Conservation (phyloP, 164 flowering plant species). For the Umbellularia californica region DNA sequence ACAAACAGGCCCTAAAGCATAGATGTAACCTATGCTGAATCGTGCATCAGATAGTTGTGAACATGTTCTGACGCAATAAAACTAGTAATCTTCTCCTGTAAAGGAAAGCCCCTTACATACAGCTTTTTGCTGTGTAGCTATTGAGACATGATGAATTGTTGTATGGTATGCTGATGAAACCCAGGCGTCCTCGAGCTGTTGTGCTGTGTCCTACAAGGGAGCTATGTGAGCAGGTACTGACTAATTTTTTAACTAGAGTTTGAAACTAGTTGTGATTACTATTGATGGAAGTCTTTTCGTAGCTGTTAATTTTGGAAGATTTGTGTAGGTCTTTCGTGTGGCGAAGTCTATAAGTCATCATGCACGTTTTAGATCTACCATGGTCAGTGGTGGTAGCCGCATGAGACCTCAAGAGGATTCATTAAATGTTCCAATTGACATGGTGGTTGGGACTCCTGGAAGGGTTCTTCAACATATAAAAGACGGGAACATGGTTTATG, state of each 20-base stretch:
- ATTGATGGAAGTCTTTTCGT: not conserved
- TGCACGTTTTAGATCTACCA: conserved; percentile 83
- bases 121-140: conserved; percentile 37
- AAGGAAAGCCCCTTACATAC: not conserved
- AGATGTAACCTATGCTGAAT: not conserved
- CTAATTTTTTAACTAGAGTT: not conserved
- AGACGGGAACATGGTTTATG: conserved; percentile 90
- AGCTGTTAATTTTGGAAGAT: not conserved
- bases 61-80: not conserved
- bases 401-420: conserved; percentile 92
- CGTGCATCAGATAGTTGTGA: not conserved
- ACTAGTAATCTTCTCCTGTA: too few relatives aligned
- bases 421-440: conserved; percentile 70
- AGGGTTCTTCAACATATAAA: conserved; percentile 95
- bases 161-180: conserved; percentile 72
- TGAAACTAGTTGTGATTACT: not conserved
- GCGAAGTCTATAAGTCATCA: conserved; percentile 91
- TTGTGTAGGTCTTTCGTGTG: conserved; percentile 79
- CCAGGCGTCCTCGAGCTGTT: conserved; percentile 93
- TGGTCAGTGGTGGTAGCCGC: conserved; percentile 97
- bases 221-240: conserved; percentile 81
- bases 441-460: conserved; percentile 99
- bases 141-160: conserved; percentile 70
- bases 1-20: too few relatives aligned
- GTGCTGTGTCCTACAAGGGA: conserved; percentile 95